phyloP scores from a whole-genome alignment of 1,284 basidiomycete genomes.

The Ganoderma multipileum region DNA sequence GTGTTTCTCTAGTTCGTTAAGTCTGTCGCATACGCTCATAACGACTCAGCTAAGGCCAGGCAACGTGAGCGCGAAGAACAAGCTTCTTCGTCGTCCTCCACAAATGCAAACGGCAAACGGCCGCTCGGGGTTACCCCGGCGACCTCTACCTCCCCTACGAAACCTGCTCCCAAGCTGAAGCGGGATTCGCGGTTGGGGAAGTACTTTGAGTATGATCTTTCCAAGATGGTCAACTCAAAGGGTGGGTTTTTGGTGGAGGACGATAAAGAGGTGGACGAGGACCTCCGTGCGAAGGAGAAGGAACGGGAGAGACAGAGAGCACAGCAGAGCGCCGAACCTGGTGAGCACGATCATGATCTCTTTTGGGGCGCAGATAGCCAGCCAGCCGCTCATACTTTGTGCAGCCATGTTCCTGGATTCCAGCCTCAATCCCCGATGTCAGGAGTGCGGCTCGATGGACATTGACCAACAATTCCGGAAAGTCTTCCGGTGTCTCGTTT shows the following conservation, averaged over 20 bases:
- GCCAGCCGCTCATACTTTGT: background rate
- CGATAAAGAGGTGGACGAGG: conserved; percentile 76
- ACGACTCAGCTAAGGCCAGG: conserved; percentile 51
- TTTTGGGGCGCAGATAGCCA: background rate
- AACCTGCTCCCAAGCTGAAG: conserved; percentile 59
- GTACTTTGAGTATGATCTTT: conserved; percentile 96
- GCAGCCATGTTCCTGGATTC: conserved; percentile 74
- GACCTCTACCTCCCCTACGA: conserved; percentile 66
- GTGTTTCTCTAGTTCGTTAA: conserved; percentile 27
- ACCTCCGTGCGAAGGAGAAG: conserved; percentile 72
- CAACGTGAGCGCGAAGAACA: conserved; percentile 54
- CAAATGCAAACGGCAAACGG: conserved; percentile 43
- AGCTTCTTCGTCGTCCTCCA: conserved; percentile 51
- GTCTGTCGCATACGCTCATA: conserved; percentile 62
- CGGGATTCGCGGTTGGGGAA: conserved; percentile 79
- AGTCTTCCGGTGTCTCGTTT: conserved; percentile 86
- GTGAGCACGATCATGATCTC: conserved; percentile 49
- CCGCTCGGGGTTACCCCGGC: conserved; percentile 49
- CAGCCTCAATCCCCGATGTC: conserved; percentile 80
- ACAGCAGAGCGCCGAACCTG: conserved; percentile 72
- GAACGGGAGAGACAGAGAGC: conserved; percentile 77
- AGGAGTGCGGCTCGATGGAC: conserved; percentile 83
- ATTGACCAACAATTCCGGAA: conserved; percentile 85
- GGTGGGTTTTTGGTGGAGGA: conserved; percentile 93
- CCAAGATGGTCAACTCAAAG: conserved; percentile 94